A percentile compares a stretch with the other conserved stretches of the same genome.
Evolutionary conservation across 768 basidiomycete genomes (phyloP).

Genomic region (Pleurotus eryngii): DNA sequence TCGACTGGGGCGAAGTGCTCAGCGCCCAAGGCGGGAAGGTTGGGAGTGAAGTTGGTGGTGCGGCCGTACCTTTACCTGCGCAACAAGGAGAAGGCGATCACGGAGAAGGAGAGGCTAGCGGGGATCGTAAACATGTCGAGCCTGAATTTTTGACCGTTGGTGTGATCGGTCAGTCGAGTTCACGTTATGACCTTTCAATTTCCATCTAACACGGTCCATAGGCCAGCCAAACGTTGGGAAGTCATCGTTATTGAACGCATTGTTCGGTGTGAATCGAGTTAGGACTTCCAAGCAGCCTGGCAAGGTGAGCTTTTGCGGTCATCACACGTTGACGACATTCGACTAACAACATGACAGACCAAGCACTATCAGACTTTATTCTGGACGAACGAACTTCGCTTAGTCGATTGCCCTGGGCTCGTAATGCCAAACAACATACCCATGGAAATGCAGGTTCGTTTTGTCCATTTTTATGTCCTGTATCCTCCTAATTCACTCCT

Average conservation of each 20-base stretch:
- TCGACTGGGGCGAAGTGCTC: conserved; percentile 75
- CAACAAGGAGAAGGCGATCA: conserved; percentile 16
- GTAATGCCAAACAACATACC: conserved; percentile 84
- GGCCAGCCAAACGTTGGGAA: conserved; percentile 98
- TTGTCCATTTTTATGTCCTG: conserved; percentile 1
- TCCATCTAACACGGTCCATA: conserved; percentile 19
- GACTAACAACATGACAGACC: conserved; percentile 44
- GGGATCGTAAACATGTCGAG: conserved; percentile 24
- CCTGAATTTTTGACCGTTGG: conserved; percentile 74
- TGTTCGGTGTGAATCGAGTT: conserved; percentile 78
- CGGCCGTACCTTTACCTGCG: conserved; percentile 28
- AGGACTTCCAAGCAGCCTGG: conserved; percentile 84
- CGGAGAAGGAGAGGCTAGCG: conserved; percentile 8
- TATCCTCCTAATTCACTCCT: conserved; percentile 4
- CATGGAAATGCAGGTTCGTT: conserved; percentile 74
- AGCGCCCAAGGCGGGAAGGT: conserved; percentile 40
- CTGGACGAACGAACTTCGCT: conserved; percentile 80
- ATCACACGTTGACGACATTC: neutral
- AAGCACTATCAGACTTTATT: conserved; percentile 96
- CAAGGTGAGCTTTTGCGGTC: conserved; percentile 46
- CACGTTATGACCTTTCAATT: neutral
- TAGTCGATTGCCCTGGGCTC: conserved; percentile 94
- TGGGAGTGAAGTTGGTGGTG: conserved; percentile 41
- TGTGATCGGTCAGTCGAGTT: conserved; percentile 55
- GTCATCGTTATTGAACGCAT: conserved; percentile 86